These are phyloP conservation scores for Auxenochlorella pyrenoidosa DNA, from an alignment of 139 green algal species.

Conservation along the genomic window DNA sequence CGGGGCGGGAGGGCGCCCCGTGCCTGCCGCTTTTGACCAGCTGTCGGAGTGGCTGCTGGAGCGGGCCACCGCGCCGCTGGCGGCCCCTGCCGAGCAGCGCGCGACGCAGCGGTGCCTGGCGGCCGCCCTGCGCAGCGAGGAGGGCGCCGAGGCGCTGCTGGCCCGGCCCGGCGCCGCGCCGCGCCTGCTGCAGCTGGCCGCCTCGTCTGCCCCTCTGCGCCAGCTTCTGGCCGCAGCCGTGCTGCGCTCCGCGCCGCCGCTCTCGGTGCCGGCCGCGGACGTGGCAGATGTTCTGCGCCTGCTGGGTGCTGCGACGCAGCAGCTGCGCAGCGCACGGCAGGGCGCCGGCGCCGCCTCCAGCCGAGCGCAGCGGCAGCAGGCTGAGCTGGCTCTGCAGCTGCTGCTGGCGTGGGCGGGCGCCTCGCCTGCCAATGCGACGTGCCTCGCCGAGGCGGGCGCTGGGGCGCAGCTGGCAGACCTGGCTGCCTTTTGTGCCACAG, in stretches of 20 bases:
- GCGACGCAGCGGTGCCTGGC: conserved; percentile 1
- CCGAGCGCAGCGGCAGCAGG: not conserved
- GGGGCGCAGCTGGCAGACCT: conserved; percentile 40
- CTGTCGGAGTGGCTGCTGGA: conserved; percentile 17
- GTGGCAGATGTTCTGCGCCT: not conserved
- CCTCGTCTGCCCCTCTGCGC: not conserved
- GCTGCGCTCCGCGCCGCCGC: not conserved
- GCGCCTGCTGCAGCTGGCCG: conserved; percentile 22
- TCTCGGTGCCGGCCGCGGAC: not conserved
- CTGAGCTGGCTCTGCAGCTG: conserved; percentile 35
- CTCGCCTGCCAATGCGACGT: conserved; percentile 50
- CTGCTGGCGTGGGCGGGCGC: conserved; percentile 54
- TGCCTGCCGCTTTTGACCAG: not conserved
- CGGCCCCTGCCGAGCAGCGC: not conserved
- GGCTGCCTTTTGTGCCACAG: not conserved
- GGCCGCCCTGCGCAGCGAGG: conserved; percentile 14
- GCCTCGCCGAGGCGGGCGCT: conserved; percentile 53
- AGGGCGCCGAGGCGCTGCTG: conserved; percentile 26
- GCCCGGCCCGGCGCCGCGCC: not conserved
- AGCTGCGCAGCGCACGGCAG: not conserved
- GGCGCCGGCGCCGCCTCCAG: not conserved
- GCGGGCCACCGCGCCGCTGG: not conserved
- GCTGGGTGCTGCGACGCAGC: not conserved
- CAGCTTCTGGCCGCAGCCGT: not conserved
- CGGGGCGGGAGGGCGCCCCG: too few species aligned